Evolutionary conservation across 2,329 filamentous ascomycete genomes (phyloP).

Genomic region (Exophiala alcalophila): DNA sequence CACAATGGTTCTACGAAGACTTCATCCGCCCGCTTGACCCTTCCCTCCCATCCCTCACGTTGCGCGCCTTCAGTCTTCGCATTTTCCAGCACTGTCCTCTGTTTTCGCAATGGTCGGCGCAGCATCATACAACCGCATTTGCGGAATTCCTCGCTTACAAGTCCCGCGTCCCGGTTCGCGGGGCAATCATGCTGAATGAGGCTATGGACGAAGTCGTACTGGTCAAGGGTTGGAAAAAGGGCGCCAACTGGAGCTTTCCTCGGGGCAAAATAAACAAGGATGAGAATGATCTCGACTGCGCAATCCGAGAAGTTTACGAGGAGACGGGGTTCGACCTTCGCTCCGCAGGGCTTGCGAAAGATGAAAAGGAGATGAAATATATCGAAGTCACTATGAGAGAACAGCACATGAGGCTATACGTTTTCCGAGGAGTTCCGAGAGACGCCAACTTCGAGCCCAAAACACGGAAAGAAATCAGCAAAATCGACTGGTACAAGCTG

Average conservation of each 20-base stretch:
- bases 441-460: slow-evolving; percentile 84
- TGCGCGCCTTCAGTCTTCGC: slow-evolving; percentile 80
- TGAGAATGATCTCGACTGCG: slow-evolving; percentile 89
- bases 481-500: slow-evolving; percentile 91
- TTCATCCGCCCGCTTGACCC: slow-evolving; percentile 91
- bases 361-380: slow-evolving; percentile 69
- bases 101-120: slow-evolving; percentile 73
- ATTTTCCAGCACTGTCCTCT: slow-evolving; percentile 95
- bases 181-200: slow-evolving; percentile 87
- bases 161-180: slow-evolving; percentile 85
- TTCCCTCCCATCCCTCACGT: slow-evolving; percentile 75
- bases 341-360: slow-evolving; percentile 70
- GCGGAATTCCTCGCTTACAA: slow-evolving; percentile 94
- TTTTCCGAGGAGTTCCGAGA: slow-evolving; percentile 84
- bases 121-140: slow-evolving; percentile 78
- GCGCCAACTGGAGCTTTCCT: slow-evolving; percentile 93
- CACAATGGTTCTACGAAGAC: slow-evolving; percentile 99
- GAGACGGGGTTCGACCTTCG: slow-evolving; percentile 88
- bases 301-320: slow-evolving; percentile 89
- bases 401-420: slow-evolving; percentile 88
- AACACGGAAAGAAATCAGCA: slow-evolving; percentile 95
- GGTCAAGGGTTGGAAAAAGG: slow-evolving; percentile 98
- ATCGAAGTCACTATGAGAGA: slow-evolving; percentile 89
- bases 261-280: slow-evolving; percentile 98
- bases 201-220: slow-evolving; percentile 92